Base-by-base conservation (phyloP, 2,329 filamentous ascomycete species). In the Phaeosphaeria sp. region DNA sequence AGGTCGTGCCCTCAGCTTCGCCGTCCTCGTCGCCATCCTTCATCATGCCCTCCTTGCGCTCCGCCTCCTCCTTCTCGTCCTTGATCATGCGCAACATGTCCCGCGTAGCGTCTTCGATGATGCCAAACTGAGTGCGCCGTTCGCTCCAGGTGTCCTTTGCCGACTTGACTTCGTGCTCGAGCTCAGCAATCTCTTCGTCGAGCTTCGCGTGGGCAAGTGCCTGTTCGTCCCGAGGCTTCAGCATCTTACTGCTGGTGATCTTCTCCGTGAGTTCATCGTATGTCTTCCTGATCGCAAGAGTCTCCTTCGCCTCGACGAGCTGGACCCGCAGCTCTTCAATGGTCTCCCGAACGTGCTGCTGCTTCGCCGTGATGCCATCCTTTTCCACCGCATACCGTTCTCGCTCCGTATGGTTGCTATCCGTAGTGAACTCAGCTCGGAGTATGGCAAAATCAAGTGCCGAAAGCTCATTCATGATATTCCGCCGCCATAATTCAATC, bases 11-110 rank as follows among this genome's bases (percentile, higher is more conserved):
- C 46, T 81, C 79, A 15, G 69, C 77, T 52, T 80, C 73, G 3
- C 73, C 76, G 20, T 77, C 78, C 17, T 77, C 77, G 15, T 78
- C 79, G 1, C 72, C 74, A 33, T 76, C 77, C 48, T 78, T 78
- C 60, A 79, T 80, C 77, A 79, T 79, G 23, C 92, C 92, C 76
- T 96, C 92, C 54, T 92, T 86, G 43, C 92, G 84, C 78, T 97
- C 93, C 0, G 95, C 91, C 78, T 97, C 93, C 75, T 97, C 93
- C 79, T 97, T 96, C 82, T 97, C 94, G 71, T 97, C 93, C 59
- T 93, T 88, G 71, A 98, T 97, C 75, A 96, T 84, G 49, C 91
- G 85, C 56, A 93, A 83, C 75, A 98, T 84, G 63, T 91, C 84
- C 85, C 91, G 90, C n/a, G 92, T 92, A 80, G 97, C 94, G 58